A percentile compares a stretch with the other conserved stretches of the same genome.
These are phyloP conservation scores for Lepidium aucheri DNA, from an alignment of 345 rosid species.

Conservation along the genomic window DNA sequence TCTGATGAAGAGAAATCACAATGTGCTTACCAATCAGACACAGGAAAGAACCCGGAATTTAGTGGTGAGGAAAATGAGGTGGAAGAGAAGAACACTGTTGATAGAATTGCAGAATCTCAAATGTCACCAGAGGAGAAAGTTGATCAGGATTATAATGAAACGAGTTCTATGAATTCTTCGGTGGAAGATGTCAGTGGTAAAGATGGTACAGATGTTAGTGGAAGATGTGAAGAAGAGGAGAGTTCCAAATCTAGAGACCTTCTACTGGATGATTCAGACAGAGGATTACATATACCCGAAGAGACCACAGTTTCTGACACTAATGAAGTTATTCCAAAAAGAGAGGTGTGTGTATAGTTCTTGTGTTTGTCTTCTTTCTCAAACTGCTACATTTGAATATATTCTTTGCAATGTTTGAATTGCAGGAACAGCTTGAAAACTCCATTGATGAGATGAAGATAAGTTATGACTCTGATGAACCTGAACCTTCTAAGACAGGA, in stretches of 20 bases:
- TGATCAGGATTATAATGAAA: conserved; percentile 2
- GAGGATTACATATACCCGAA: not conserved
- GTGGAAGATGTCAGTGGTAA: too few species aligned
- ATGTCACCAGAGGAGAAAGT: conserved; percentile 6
- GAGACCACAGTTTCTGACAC: conserved; percentile 2
- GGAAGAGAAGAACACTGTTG: conserved; percentile 6
- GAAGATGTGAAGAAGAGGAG: conserved; percentile 2
- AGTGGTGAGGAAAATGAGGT: conserved; percentile 35
- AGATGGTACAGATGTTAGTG: not conserved
- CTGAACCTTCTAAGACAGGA: conserved; percentile 19
- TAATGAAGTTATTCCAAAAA: conserved; percentile 10
- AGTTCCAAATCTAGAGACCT: not conserved
- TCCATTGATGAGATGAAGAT: conserved; percentile 18
- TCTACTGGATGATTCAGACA: not conserved
- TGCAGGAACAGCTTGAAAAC: conserved; percentile 16
- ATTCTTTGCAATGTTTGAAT: not conserved
- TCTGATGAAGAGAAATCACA: conserved; percentile 42
- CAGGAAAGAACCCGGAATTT: conserved; percentile 31
- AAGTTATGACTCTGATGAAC: not conserved
- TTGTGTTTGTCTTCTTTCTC: not conserved
- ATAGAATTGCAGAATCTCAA: conserved; percentile 13
- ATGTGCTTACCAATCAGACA: conserved; percentile 37
- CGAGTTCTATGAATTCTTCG: conserved; percentile 9
- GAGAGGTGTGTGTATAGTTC: conserved; percentile 33
- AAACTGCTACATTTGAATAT: not conserved